Evolutionary conservation across 345 rosid species (phyloP), one percentile per base, ranked within the genome.

Genomic region (Citropsis articulata): DNA sequence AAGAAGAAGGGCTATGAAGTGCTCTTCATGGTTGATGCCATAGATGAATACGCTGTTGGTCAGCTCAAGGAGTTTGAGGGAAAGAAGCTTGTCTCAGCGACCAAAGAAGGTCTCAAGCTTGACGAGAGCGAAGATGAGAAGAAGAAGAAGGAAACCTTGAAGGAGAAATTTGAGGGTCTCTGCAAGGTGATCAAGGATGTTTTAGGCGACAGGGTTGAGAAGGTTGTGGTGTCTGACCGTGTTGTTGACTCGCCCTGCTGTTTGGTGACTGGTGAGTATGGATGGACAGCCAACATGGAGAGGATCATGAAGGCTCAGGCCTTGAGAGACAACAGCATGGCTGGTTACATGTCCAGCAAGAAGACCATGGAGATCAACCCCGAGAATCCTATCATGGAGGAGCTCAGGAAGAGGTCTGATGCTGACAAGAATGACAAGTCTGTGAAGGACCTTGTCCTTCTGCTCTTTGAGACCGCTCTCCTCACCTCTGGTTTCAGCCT

Each of bases 291-390:
- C 13, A 91, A 93, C 90, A 93, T 93, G 98, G 97, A 93, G 77
- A 91, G 98, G 35, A 93, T 93, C 77, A 93, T 93, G 98, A 93
- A 84, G 83, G 96, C 98, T 0, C 98, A 91, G 71, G 98, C 98
- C 0, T 79, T 93, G 89, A 90, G 92, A 82, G 98, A 91, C 64
- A 93, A 35, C 85, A 88, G 88, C 91, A 93, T 93, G 98, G 98
- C 81, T 7, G 94, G 97, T 2, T 94, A 94, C 84, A 91, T 94
- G 97, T 92, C 95, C 0, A 81, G 87, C 85, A 94, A 92, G 91
- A 94, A 94, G 87, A 93, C 98, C 0, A 91, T 90, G 98, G 96
- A 91, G 84, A 90, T 93, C 81, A 93, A 93, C 84, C 98, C 94
- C 0, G 97, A 90, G 81, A 93, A 91, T 77, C 86, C 93, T 7